Base-by-base conservation (phyloP, 169 alveolate genomes). In the Blepharisma undulans region DNA sequence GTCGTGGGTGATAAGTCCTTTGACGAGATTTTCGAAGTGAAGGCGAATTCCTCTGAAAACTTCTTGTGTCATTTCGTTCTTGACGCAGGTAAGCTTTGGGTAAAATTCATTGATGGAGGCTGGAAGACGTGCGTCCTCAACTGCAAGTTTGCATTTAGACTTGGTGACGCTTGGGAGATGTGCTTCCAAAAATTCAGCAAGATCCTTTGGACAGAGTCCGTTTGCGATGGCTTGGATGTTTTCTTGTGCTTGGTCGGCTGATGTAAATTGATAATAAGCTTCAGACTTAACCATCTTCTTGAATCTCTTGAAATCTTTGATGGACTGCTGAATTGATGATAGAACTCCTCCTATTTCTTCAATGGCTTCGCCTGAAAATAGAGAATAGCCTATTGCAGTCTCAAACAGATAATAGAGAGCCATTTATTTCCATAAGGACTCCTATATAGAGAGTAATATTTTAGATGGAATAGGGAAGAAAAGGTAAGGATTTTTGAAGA, bases 321-420 rank as follows among this genome's bases (percentile, higher is more conserved):
- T 92, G 72, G 98, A 93, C 88, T 96, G 97, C 90, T 98, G 98
- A 89, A 98, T 93, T 82, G 97, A 89, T 84, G 94, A 95, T 84
- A 89, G 79, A 88, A 92, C 94, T 90, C 78, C 97, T 48, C 98
- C 99, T 16, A 98, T 96, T 94, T 98, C 99, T 66, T 98, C 99
- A 96, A 97, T 97, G 30, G 98, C 97, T 88, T 97, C 97, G 25
- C 97, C 96, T 90, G 95, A 96, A 93, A 97, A 98, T 60, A 98
- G 96, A 72, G 98, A 97, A 89, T 98, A 98, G 34, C 99, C 99
- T 22, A 99, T 97, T 61, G 99, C 99, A 79, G 99, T 97, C 89
- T 98, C 99, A 93, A 95, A 98, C 76, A 98, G 93, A 84, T 72
- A 91, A 92, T 60, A 92, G 33, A 36, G 48, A 66, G 84, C 91